A percentile compares a stretch with the other conserved stretches of the same genome.
These are phyloP conservation scores for Telopea speciosissima DNA, from an alignment of 177 flowering plant species.

Conservation along the genomic window DNA sequence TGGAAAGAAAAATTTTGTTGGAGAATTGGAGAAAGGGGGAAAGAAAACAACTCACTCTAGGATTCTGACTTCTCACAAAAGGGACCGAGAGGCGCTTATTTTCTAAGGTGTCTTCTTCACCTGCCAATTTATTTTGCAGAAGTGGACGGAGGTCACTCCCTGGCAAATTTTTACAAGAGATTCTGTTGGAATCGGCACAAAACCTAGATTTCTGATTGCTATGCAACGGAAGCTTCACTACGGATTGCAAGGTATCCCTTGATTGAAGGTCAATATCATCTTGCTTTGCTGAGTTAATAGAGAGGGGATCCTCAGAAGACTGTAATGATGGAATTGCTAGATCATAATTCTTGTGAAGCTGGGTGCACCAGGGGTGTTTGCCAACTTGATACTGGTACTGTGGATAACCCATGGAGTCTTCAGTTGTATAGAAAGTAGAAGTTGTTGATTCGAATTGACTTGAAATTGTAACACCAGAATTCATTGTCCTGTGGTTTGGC, in stretches of 20 bases:
- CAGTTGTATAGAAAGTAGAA: conserved; percentile 47
- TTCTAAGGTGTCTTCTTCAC: conserved; percentile 18
- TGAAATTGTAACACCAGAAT: conserved; percentile 25
- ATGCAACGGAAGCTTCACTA: conserved; percentile 17
- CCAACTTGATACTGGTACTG: conserved; percentile 27
- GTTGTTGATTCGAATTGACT: conserved; percentile 36
- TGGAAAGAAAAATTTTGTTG: background rate
- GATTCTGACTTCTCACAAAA: conserved; percentile 27
- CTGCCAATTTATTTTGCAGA: conserved; percentile 21
- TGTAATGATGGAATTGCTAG: conserved; percentile 20
- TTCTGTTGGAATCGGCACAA: conserved; percentile 14
- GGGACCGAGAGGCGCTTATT: conserved; percentile 18
- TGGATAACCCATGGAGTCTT: conserved; percentile 36
- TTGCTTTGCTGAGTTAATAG: conserved; percentile 20
- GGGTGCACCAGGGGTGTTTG: conserved; percentile 18
- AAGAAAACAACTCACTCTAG: conserved; percentile 29
- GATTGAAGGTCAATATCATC: conserved; percentile 21
- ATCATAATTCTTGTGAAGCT: conserved; percentile 19
- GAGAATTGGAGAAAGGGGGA: background rate
- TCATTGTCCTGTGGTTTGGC: conserved; percentile 19
- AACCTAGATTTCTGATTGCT: conserved; percentile 14
- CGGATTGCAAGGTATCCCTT: conserved; percentile 24
- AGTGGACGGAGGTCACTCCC: conserved; percentile 18
- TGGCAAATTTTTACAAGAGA: conserved; percentile 10
- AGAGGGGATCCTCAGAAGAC: conserved; percentile 20